Conservation (phyloP, 2,329 filamentous ascomycete genomes). For the Amauroascus verrucosus region DNA sequence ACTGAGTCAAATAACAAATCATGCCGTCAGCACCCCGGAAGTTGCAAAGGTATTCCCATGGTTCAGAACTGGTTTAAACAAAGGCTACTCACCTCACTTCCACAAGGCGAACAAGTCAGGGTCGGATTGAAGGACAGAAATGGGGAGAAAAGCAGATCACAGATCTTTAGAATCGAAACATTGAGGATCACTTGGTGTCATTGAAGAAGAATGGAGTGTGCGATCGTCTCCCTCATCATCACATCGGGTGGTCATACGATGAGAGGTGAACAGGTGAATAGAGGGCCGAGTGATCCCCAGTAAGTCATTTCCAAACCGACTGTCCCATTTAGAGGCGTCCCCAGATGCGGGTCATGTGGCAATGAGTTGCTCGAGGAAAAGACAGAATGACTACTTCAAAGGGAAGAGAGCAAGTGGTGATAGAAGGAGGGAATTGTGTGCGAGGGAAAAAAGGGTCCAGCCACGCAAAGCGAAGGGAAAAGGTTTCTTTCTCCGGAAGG, state of each 20-base stretch:
- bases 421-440: not conserved
- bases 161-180: conserved; percentile 6
- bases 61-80: not conserved
- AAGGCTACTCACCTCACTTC: conserved; percentile 1
- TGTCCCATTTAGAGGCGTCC: not conserved
- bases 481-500: not conserved
- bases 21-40: not conserved
- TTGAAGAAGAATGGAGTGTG: not conserved
- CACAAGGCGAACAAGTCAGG: not conserved
- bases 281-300: not conserved
- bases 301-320: conserved; percentile 4
- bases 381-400: no score
- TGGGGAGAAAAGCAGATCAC: not conserved
- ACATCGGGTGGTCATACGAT: not conserved
- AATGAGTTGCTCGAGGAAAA: not conserved
- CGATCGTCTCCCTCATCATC: conserved; percentile 1
- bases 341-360: conserved; percentile 3
- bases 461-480: not conserved
- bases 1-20: conserved; percentile 1
- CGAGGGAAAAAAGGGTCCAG: not conserved
- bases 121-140: not conserved
- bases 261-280: not conserved
- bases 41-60: conserved; percentile 1
- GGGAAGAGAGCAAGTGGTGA: not conserved
- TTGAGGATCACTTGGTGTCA: not conserved